Conservation (phyloP, 371 early-diverging fungal genomes). For the Amoeboaphelidium protococcarum region DNA sequence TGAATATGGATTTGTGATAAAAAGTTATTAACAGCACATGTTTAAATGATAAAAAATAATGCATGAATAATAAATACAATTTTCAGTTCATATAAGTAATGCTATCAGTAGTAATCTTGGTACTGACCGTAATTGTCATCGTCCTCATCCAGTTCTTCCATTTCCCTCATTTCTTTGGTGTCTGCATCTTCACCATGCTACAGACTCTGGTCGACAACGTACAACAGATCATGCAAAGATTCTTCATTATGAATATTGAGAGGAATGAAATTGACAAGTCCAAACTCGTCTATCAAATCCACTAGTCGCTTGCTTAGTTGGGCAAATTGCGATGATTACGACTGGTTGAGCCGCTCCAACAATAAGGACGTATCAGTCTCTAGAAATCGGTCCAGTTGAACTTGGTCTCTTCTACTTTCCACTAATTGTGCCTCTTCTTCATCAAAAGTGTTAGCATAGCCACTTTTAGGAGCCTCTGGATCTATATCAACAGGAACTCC, state of each 20-base stretch:
- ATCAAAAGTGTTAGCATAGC: not conserved
- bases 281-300: slow-evolving; percentile 47
- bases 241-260: slow-evolving; percentile 85
- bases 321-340: slow-evolving; percentile 21
- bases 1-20: too few species aligned
- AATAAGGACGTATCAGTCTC: not conserved
- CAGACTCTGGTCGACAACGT: slow-evolving; percentile 73
- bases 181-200: slow-evolving; percentile 93
- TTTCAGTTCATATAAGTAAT: too few species aligned
- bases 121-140: not conserved
- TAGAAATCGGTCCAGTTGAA: not conserved
- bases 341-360: not conserved
- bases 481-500: not conserved
- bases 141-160: slow-evolving; percentile 1
- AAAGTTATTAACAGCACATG: too few species aligned
- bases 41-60: too few species aligned
- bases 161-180: slow-evolving; percentile 33
- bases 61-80: too few species aligned
- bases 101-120: too few species aligned
- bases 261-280: slow-evolving; percentile 83
- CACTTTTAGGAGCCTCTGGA: not conserved
- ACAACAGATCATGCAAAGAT: slow-evolving; percentile 51
- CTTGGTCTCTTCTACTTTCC: not conserved
- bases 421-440: not conserved
- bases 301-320: slow-evolving; percentile 68